Evolutionary conservation across 345 rosid genomes (phyloP), one percentile per base, ranked within the genome.

Genomic region (Populus nigra): DNA sequence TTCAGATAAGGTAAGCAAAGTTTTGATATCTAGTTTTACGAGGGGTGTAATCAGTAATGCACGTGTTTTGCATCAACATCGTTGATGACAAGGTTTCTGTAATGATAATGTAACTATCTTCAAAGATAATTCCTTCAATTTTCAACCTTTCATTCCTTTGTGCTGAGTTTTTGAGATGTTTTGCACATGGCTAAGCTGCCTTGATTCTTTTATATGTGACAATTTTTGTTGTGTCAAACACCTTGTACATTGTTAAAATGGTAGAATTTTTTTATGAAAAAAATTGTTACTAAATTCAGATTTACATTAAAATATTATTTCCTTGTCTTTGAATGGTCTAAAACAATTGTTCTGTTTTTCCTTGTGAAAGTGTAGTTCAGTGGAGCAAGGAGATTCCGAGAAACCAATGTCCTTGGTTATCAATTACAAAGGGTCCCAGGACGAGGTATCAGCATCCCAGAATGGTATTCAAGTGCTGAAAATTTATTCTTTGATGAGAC

Each of bases 351-450:
- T 77, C 45, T 62, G 15, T 53, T 65, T 75, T 73, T 20, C 55
- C 35, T 70, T 74, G 5, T 74, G 72, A 25, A 73, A 71, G 73
- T 76, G 76, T 81, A 96, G 99, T 80, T 93, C 53, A 93, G 99
- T 86, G 99, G 99, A 16, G 98, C 95, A 79, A 89, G 99, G 88
- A 92, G 99, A 88, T 80, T 96, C 84, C 96, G 99, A 63, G 99
- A 96, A 84, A 98, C 99, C 1, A 96, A 93, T 72, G 77, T 96
- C 84, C 94, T 96, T 73, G 99, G 99, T 47, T 96, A 96, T 89
- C 98, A 96, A 84, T 88, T 96, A 78, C 98, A 96, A 83, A 90
- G 99, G 86, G 91, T 83, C 74, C 92, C 97, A 71, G 98, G 95
- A 82, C 88, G 97, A 83, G 98, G 92, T 83, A 86, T 96, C 76